Evolutionary conservation across 2,329 filamentous ascomycete species (phyloP).

Genomic region (Neofusicoccum cordaticola): DNA sequence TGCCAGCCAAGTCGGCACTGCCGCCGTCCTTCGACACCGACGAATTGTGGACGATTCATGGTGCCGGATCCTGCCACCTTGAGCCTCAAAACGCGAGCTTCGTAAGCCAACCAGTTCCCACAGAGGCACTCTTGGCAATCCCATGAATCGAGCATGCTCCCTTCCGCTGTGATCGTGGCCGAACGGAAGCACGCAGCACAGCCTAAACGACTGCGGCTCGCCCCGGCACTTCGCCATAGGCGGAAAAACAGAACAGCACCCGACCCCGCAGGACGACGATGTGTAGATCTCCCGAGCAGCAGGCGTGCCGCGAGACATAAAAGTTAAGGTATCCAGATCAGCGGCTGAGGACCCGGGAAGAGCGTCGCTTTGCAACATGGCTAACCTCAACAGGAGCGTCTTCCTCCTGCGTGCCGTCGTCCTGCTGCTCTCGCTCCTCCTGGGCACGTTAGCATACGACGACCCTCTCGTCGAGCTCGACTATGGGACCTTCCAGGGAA

Average conservation of each 20-base stretch:
- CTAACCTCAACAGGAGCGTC: not conserved
- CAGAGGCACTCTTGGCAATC: not conserved
- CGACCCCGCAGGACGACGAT: not conserved
- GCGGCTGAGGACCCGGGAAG: not conserved
- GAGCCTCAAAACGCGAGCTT: too few relatives aligned
- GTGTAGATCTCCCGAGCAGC: not conserved
- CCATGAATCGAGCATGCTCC: not conserved
- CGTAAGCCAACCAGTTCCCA: not conserved
- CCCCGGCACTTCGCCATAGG: not conserved
- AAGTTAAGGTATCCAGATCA: not conserved
- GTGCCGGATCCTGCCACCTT: too few relatives aligned
- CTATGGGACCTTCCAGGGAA: constrained; percentile 50
- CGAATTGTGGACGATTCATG: not conserved
- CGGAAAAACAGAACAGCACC: not conserved
- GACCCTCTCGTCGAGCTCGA: constrained; percentile 28
- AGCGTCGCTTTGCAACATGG: not conserved
- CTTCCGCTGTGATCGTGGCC: not conserved
- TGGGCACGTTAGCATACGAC: not conserved
- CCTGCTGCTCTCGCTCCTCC: not conserved
- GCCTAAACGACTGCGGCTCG: not conserved
- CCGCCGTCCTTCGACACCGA: not conserved
- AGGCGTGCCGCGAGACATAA: not conserved
- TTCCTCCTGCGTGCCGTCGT: not conserved
- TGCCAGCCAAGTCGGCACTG: not conserved
- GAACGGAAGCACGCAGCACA: not conserved